These are phyloP conservation scores for Backusella tarrabulga DNA, from an alignment of 192 early-diverging fungal genomes.

Conservation along the genomic window DNA sequence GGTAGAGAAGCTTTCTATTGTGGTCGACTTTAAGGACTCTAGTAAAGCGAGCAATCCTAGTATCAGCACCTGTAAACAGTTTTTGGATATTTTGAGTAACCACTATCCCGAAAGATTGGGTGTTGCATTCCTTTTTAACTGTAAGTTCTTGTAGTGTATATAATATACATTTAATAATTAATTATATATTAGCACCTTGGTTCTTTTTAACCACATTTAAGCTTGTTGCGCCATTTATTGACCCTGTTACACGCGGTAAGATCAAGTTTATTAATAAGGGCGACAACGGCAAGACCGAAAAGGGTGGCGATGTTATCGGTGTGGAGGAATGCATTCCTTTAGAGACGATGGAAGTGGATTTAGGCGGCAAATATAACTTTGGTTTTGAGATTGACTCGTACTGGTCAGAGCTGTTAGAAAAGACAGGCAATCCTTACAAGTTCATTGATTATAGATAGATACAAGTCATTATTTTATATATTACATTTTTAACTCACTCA, in stretches of 20 bases:
- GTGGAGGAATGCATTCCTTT: conserved; percentile 15
- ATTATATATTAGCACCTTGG: conserved; percentile 63
- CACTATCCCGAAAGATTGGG: conserved; percentile 88
- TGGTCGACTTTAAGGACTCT: conserved; percentile 77
- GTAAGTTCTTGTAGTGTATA: neutral
- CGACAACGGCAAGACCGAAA: conserved; percentile 14
- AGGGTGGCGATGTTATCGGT: conserved; percentile 9
- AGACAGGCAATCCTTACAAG: conserved; percentile 33
- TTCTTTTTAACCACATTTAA: conserved; percentile 84
- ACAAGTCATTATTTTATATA: neutral
- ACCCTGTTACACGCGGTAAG: conserved; percentile 81
- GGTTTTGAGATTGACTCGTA: conserved; percentile 68
- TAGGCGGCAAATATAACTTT: conserved; percentile 52
- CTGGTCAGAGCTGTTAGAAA: conserved; percentile 52
- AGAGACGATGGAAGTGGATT: conserved; percentile 24
- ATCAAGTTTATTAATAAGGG: conserved; percentile 41
- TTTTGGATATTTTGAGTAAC: conserved; percentile 72
- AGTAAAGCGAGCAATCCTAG: conserved; percentile 62
- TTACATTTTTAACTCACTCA: neutral
- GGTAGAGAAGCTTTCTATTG: conserved; percentile 72
- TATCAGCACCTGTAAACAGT: conserved; percentile 70
- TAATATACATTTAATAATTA: neutral
- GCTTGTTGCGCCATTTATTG: conserved; percentile 84
- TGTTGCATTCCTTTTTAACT: conserved; percentile 4
- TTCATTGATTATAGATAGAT: conserved; percentile 25